Conservation (phyloP, 1,284 basidiomycete genomes). For the Rhodotorula sp. region DNA sequence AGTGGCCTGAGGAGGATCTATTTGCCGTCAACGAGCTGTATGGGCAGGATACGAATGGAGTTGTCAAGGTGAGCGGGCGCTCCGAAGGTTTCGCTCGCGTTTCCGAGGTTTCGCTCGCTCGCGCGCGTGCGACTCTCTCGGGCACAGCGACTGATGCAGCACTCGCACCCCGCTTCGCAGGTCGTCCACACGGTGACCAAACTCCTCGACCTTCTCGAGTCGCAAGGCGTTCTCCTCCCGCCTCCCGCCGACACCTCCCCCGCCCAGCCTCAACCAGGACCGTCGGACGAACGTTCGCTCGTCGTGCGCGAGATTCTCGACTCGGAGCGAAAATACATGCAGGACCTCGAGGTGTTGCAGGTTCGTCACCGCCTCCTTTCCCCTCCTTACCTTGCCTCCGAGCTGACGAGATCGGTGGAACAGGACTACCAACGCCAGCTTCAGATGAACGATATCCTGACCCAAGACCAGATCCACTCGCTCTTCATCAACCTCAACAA, state of each 20-base stretch:
- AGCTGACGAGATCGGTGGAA: too few species aligned
- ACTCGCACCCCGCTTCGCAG: constrained; percentile 50
- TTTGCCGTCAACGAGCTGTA: constrained; percentile 70
- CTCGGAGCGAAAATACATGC: constrained; percentile 96
- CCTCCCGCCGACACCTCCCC: constrained; percentile 15
- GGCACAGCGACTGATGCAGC: background rate
- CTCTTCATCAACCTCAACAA: constrained; percentile 95
- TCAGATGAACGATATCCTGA: constrained; percentile 75
- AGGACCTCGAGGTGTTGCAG: constrained; percentile 96
- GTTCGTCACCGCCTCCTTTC: constrained; percentile 53
- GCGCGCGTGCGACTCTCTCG: background rate
- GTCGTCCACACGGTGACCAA: constrained; percentile 88
- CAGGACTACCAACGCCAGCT: constrained; percentile 55
- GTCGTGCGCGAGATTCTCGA: constrained; percentile 84
- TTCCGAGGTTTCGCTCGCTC: too few species aligned
- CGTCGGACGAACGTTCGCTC: constrained; percentile 63
- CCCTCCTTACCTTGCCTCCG: background rate
- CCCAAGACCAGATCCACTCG: constrained; percentile 89
- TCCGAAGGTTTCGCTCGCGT: background rate
- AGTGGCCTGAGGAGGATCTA: constrained; percentile 52
- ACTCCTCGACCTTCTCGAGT: constrained; percentile 77
- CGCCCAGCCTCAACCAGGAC: constrained; percentile 39
- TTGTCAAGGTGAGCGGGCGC: constrained; percentile 73
- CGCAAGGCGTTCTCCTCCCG: constrained; percentile 60
- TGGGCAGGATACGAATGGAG: constrained; percentile 85